phyloP scores from a whole-genome alignment of 2,329 filamentous ascomycete genomes.

The Fusarium sp. region DNA sequence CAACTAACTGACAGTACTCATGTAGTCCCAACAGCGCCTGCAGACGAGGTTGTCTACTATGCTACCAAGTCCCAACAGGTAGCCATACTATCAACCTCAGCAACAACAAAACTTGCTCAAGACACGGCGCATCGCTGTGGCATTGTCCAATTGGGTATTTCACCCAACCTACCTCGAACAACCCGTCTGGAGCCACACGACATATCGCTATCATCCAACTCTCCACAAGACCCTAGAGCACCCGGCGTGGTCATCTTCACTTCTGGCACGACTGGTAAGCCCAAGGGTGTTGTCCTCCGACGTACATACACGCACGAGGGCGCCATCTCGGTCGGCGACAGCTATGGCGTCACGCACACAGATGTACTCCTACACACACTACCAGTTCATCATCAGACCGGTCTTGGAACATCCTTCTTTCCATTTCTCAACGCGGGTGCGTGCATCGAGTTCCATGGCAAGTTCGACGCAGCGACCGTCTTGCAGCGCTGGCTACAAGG shows the following conservation, averaged over 20 bases:
- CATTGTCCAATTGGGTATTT: neutral
- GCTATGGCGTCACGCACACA: neutral
- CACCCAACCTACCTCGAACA: neutral
- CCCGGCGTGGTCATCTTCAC: neutral
- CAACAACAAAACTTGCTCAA: neutral
- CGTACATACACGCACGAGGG: slow-evolving; percentile 1
- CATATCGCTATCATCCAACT: neutral
- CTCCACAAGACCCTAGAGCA: neutral
- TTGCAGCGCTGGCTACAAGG: neutral
- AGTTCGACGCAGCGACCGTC: neutral
- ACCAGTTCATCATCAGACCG: neutral
- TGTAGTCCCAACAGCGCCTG: neutral
- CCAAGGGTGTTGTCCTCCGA: neutral
- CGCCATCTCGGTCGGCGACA: neutral
- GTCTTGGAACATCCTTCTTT: neutral
- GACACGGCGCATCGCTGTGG: neutral
- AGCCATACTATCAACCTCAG: neutral
- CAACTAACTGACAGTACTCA: no score
- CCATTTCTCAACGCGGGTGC: neutral
- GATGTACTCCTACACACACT: neutral
- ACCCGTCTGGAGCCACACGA: neutral
- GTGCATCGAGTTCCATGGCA: neutral
- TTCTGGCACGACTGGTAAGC: neutral
- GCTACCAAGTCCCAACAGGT: neutral
- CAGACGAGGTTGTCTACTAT: neutral